Evolutionary conservation across 148 eudicot species (phyloP), one percentile per base, ranked within the genome.

Genomic region (Bassia scoparia): DNA sequence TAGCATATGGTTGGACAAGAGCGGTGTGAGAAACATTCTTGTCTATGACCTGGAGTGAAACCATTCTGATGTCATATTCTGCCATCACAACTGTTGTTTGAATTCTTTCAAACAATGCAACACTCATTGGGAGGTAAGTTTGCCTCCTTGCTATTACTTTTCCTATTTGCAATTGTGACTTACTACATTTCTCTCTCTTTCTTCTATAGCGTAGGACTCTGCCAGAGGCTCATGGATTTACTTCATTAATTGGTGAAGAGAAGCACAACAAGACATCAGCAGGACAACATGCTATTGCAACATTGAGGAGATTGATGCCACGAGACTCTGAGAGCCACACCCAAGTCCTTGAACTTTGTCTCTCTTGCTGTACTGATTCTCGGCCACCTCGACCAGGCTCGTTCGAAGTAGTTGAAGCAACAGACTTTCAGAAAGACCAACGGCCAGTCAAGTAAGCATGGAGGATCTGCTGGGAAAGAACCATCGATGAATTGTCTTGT

Each of bases 311-410:
- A 74, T 75, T n/a, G 95, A 89, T 33, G 95, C 91, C 53, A 89
- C 87, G 84, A 86, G 91, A 66, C 89, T 3, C 76, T 87, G 86
- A 87, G 89, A 89, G 95, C 74, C 91, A 89, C 79, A 89, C 87
- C 74, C 91, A 89, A 77, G 89, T 83, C 84, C 88, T 89, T 52
- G 93, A 89, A 81, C 86, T 21, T 86, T 86, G 75, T 88, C 89
- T n/a, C 78, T 88, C 35, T 88, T 86, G 85, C 31, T 90, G 93
- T 29, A 26, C 53, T 31, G 90, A 89, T 78, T 86, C 90, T 37
- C 88, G 86, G 74, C 89, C 93, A 72, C n/a, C 87, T 89, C 56
- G 86, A 88, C 60, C 72, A 90, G 77, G 93, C 93, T 26, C 89
- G 86, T 59, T 89, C 86, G 23, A 90, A 89, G 73, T 90, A 89